A percentile compares a stretch with the other conserved stretches of the same genome.
phyloP scores from a whole-genome alignment of 768 basidiomycete genomes.

The Boletus insuetus region DNA sequence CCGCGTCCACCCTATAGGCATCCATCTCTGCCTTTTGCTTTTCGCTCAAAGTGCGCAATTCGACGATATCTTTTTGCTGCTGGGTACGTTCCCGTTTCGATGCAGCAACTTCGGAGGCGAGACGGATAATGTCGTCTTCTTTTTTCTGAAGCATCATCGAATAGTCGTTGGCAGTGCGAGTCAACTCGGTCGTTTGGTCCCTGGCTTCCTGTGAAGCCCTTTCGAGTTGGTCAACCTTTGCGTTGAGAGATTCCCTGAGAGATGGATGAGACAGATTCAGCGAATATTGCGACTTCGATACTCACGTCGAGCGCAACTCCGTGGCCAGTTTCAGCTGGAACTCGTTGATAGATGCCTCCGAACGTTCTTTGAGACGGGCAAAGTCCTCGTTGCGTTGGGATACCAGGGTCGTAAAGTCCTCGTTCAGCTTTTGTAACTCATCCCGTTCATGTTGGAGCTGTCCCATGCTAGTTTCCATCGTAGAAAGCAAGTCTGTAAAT shows the following conservation, averaged over 20 bases:
- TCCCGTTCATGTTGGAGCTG: slow-evolving; percentile 56
- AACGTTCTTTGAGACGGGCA: slow-evolving; percentile 67
- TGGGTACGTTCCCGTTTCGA: slow-evolving; percentile 54
- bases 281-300: slow-evolving; percentile 4
- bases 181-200: slow-evolving; percentile 74
- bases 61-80: slow-evolving; percentile 57
- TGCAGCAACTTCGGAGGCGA: slow-evolving; percentile 51
- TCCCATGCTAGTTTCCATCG: slow-evolving; percentile 58
- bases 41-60: slow-evolving; percentile 68
- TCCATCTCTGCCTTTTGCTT: slow-evolving; percentile 61
- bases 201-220: slow-evolving; percentile 67
- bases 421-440: slow-evolving; percentile 59
- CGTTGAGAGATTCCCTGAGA: slow-evolving; percentile 60
- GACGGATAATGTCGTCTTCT: slow-evolving; percentile 62
- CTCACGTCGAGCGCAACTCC: slow-evolving; percentile 66
- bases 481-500: slow-evolving; percentile 53
- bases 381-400: slow-evolving; percentile 81
- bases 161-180: slow-evolving; percentile 74
- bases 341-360: slow-evolving; percentile 61
- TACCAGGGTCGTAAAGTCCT: slow-evolving; percentile 68
- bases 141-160: slow-evolving; percentile 73
- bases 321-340: slow-evolving; percentile 67
- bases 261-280: neutral
- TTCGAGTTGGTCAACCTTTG: slow-evolving; percentile 60
- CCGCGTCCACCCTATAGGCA: slow-evolving; percentile 52